These are phyloP conservation scores for Chaetomium olivaceum DNA, from an alignment of 2,329 filamentous ascomycete species.

Conservation along the genomic window DNA sequence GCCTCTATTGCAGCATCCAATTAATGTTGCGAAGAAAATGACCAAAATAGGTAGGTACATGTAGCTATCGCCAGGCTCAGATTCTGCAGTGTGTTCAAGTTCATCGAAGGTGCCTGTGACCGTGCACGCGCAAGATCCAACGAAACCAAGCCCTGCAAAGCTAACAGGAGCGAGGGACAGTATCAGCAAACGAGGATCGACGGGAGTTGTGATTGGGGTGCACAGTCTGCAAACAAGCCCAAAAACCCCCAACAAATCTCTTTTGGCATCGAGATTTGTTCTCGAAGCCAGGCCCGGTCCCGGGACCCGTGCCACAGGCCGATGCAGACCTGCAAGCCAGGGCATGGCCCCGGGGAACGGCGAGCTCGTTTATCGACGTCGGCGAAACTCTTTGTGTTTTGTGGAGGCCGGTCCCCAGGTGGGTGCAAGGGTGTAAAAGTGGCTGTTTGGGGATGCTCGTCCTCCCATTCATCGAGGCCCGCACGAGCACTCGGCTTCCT, in stretches of 20 bases:
- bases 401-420: background rate
- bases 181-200: constrained; percentile 2
- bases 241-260: constrained; percentile 1
- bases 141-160: background rate
- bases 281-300: constrained; percentile 7
- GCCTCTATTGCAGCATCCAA: too few relatives aligned
- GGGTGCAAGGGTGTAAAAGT: background rate
- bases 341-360: background rate
- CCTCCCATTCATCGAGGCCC: background rate
- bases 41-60: background rate
- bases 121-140: background rate
- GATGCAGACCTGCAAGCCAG: constrained; percentile 10
- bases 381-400: background rate
- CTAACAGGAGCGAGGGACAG: background rate
- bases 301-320: constrained; percentile 2
- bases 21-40: background rate
- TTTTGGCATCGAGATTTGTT: background rate
- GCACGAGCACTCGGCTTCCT: background rate
- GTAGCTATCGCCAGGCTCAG: background rate
- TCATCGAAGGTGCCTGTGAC: background rate
- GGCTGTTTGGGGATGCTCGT: background rate
- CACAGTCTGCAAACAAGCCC: background rate
- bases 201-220: background rate
- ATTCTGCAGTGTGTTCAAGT: background rate
- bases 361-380: background rate